phyloP scores from a whole-genome alignment of 371 early-diverging fungal species.

The Apophysomyces trapeziformis region DNA sequence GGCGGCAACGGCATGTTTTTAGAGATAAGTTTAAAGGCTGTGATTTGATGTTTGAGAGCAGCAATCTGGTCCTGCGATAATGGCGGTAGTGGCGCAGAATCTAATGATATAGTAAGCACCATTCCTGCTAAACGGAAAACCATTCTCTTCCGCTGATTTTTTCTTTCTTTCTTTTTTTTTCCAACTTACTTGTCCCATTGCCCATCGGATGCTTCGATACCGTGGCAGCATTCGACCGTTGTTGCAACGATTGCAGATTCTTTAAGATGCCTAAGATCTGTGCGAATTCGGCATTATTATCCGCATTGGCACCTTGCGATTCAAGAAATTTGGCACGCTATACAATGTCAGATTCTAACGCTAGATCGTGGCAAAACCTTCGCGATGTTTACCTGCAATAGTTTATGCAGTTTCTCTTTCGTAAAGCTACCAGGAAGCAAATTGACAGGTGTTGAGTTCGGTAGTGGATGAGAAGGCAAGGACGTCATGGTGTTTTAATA shows the following conservation, averaged over 20 bases:
- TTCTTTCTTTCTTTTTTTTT: slow-evolving; percentile 5
- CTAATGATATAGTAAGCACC: neutral
- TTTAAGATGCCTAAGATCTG: slow-evolving; percentile 67
- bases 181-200: slow-evolving; percentile 9
- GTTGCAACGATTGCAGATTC: slow-evolving; percentile 31
- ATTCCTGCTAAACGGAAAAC: neutral
- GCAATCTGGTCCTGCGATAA: slow-evolving; percentile 70
- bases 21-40: slow-evolving; percentile 82
- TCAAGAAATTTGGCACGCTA: slow-evolving; percentile 50
- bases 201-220: neutral
- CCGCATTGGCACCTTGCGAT: slow-evolving; percentile 69
- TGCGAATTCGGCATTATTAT: slow-evolving; percentile 69
- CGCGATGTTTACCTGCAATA: slow-evolving; percentile 38
- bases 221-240: slow-evolving; percentile 5
- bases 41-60: slow-evolving; percentile 77
- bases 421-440: slow-evolving; percentile 32
- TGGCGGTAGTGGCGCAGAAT: neutral
- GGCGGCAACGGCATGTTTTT: slow-evolving; percentile 80
- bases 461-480: slow-evolving; percentile 1
- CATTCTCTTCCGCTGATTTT: neutral
- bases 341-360: neutral
- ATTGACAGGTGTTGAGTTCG: slow-evolving; percentile 4
- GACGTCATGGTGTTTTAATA: neutral
- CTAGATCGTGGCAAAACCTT: neutral
- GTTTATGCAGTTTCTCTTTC: slow-evolving; percentile 39